Percentiles rank a stretch among this genome's conserved stretches.
These are phyloP conservation scores for Petasospora fabianii DNA, from an alignment of 1,139 yeast genomes.

Conservation along the genomic window DNA sequence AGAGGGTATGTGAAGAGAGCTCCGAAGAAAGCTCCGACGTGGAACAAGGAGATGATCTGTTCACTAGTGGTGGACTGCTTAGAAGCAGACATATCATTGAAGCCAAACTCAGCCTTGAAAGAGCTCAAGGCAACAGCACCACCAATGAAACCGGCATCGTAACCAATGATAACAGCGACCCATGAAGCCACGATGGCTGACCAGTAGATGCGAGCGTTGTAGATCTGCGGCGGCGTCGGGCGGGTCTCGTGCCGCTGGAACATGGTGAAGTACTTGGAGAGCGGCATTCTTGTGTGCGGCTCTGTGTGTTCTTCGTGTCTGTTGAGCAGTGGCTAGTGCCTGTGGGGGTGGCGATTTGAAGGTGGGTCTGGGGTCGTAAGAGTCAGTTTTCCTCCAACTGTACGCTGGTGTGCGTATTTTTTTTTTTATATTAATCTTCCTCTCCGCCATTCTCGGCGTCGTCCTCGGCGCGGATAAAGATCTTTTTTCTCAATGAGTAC, in stretches of 20 bases:
- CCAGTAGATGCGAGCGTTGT: conserved; percentile 26
- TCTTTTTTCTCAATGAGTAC: no score
- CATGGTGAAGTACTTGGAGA: conserved; percentile 14
- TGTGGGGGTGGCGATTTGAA: neutral
- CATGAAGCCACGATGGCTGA: conserved; percentile 36
- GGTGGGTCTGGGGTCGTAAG: no score
- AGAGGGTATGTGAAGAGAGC: conserved; percentile 26
- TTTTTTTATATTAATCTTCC: no score
- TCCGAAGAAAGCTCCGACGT: conserved; percentile 54
- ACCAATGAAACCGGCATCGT: conserved; percentile 45
- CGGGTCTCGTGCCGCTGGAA: conserved; percentile 18
- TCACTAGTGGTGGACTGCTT: conserved; percentile 20
- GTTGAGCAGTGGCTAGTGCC: no score
- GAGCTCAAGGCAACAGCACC: conserved; percentile 38
- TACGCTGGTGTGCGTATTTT: no score
- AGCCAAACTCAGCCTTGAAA: conserved; percentile 38
- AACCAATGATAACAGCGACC: conserved; percentile 39
- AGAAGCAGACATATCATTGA: conserved; percentile 18
- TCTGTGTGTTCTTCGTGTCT: neutral
- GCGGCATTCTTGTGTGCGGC: conserved; percentile 5
- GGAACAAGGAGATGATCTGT: conserved; percentile 36
- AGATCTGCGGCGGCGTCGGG: conserved; percentile 22
- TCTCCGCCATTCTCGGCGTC: no score
- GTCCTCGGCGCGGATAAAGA: no score
- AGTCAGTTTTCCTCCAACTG: no score